A percentile compares a stretch with the other conserved stretches of the same genome.
These are phyloP conservation scores for Geranium incanum DNA, from an alignment of 441 rosid species.

Conservation along the genomic window DNA sequence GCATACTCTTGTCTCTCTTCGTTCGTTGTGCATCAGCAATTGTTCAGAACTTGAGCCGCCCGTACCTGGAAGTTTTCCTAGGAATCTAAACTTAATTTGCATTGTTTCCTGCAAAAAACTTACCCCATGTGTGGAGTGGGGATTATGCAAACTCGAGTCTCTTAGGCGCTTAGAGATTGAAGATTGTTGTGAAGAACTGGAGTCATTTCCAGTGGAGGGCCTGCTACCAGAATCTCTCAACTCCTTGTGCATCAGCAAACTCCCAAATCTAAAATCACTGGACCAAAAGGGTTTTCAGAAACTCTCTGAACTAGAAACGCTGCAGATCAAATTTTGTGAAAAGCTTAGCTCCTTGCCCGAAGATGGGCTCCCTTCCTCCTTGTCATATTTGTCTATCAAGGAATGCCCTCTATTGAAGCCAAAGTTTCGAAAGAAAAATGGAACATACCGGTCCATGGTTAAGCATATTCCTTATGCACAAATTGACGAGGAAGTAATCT, in stretches of 20 bases:
- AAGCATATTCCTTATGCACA: constrained; percentile 23
- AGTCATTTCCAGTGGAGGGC: constrained; percentile 34
- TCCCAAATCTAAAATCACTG: constrained; percentile 24
- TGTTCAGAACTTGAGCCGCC: constrained; percentile 28
- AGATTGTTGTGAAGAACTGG: constrained; percentile 21
- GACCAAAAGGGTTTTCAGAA: constrained; percentile 29
- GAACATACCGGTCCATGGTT: constrained; percentile 26
- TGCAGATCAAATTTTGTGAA: constrained; percentile 30
- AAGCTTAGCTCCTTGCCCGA: constrained; percentile 27
- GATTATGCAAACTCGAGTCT: constrained; percentile 20
- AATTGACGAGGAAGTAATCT: constrained; percentile 21
- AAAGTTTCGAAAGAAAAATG: constrained; percentile 22
- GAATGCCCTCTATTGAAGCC: constrained; percentile 25
- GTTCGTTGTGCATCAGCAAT: constrained; percentile 17
- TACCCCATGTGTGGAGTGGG: constrained; percentile 22
- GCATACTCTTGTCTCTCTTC: constrained; percentile 24
- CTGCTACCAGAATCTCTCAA: constrained; percentile 28
- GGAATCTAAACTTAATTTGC: constrained; percentile 19
- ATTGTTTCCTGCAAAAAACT: constrained; percentile 26
- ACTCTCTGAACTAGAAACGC: constrained; percentile 21
- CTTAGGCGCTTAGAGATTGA: constrained; percentile 25
- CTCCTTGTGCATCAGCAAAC: constrained; percentile 22
- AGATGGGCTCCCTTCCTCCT: constrained; percentile 31
- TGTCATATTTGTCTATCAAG: constrained; percentile 24
- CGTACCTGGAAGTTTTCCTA: constrained; percentile 34